phyloP scores from a whole-genome alignment of 768 basidiomycete genomes.

The Cystobasidium tubakii region DNA sequence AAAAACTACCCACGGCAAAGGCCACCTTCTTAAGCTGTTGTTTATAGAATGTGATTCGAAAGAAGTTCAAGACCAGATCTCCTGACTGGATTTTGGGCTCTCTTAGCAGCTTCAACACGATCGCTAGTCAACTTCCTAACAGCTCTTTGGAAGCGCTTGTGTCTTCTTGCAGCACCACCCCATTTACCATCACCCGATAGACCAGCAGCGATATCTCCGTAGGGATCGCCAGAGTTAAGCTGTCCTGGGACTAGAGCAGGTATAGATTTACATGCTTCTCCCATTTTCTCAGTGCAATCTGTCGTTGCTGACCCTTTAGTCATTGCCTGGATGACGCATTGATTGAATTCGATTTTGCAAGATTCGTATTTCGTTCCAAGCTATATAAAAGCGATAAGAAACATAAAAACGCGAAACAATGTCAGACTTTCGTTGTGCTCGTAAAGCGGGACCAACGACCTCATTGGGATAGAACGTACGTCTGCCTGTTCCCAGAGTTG shows the following conservation, averaged over 20 bases:
- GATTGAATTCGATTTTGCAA: slow-evolving; percentile 20
- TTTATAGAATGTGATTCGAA: not conserved
- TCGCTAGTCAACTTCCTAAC: not conserved
- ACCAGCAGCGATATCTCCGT: slow-evolving; percentile 11
- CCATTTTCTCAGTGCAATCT: not conserved
- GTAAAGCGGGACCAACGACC: too few relatives aligned
- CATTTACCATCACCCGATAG: slow-evolving; percentile 11
- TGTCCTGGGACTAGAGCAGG: slow-evolving; percentile 13
- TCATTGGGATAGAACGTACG: too few relatives aligned
- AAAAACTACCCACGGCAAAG: too few relatives aligned
- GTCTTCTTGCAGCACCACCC: slow-evolving; percentile 19
- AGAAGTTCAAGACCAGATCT: slow-evolving; percentile 1
- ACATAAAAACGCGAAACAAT: not conserved
- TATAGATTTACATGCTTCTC: not conserved
- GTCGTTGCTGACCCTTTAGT: slow-evolving; percentile 16
- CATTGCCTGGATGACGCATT: slow-evolving; percentile 15
- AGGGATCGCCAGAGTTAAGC: slow-evolving; percentile 11
- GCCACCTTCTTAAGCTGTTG: not conserved
- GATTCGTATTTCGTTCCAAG: slow-evolving; percentile 24
- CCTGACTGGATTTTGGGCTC: not conserved
- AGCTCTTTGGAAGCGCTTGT: slow-evolving; percentile 5
- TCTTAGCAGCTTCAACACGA: not conserved
- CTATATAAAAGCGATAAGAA: not conserved
- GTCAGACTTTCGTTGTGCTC: not conserved
- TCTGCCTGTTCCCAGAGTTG: slow-evolving; percentile 28